phyloP scores from a whole-genome alignment of 2,329 filamentous ascomycete genomes.

The Paracorniculantispora psalliotae region DNA sequence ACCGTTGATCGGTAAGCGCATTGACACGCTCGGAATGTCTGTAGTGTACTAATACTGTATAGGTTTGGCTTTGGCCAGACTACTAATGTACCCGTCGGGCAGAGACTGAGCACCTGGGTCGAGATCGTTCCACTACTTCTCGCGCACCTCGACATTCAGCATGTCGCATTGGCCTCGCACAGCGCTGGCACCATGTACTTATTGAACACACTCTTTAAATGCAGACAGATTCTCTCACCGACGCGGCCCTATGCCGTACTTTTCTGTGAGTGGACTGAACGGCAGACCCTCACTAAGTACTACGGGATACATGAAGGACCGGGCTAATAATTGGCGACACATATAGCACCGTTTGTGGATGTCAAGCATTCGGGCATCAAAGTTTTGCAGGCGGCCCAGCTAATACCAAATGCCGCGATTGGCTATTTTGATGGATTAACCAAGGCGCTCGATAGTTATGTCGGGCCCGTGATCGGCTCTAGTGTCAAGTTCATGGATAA shows the following conservation, averaged over 20 bases:
- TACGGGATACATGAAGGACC: too few species aligned
- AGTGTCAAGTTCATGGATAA: background rate
- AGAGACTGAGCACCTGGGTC: slow-evolving; percentile 20
- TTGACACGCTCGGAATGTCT: background rate
- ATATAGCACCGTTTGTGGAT: slow-evolving; percentile 13
- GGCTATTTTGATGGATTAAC: background rate
- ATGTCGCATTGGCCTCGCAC: slow-evolving; percentile 27
- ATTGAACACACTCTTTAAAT: slow-evolving; percentile 24
- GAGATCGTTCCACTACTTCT: slow-evolving; percentile 30
- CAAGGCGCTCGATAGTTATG: background rate
- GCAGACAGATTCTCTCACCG: slow-evolving; percentile 24
- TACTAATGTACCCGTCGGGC: slow-evolving; percentile 15
- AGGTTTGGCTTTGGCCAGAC: slow-evolving; percentile 25
- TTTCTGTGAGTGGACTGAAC: slow-evolving; percentile 13
- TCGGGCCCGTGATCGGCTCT: background rate
- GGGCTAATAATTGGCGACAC: background rate
- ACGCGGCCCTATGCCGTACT: slow-evolving; percentile 20
- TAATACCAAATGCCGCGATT: background rate
- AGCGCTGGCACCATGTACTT: slow-evolving; percentile 29
- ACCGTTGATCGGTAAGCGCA: slow-evolving; percentile 24
- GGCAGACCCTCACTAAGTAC: background rate
- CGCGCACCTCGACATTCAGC: slow-evolving; percentile 26
- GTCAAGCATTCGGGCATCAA: slow-evolving; percentile 6
- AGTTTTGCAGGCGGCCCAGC: background rate
- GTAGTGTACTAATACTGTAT: background rate